Evolutionary conservation across 1,139 yeast species (phyloP).

Genomic region (Candida albicans): DNA sequence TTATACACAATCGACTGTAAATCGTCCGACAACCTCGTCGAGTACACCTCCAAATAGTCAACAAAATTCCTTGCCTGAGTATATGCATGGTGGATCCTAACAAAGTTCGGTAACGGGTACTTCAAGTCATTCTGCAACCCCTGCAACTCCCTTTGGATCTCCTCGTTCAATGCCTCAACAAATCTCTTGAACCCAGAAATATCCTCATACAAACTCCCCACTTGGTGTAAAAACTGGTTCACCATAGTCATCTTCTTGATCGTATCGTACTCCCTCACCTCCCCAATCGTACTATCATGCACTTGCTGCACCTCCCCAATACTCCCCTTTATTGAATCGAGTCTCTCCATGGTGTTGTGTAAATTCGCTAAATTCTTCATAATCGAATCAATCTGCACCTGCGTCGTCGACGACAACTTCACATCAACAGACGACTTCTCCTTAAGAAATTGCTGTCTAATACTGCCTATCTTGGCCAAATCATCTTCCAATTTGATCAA

Average conservation of each 20-base stretch:
- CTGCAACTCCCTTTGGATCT: slow-evolving; percentile 57
- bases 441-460: slow-evolving; percentile 60
- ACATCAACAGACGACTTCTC: slow-evolving; percentile 75
- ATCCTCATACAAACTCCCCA: slow-evolving; percentile 62
- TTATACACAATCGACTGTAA: slow-evolving; percentile 64
- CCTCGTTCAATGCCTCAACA: slow-evolving; percentile 47
- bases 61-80: slow-evolving; percentile 73
- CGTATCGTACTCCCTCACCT: slow-evolving; percentile 56
- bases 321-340: slow-evolving; percentile 52
- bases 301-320: slow-evolving; percentile 60
- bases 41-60: slow-evolving; percentile 65
- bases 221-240: slow-evolving; percentile 71
- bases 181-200: slow-evolving; percentile 58
- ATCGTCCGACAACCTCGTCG: slow-evolving; percentile 62
- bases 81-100: slow-evolving; percentile 67
- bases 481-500: slow-evolving; percentile 55
- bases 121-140: slow-evolving; percentile 49
- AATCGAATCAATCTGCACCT: slow-evolving; percentile 57
- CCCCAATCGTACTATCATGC: slow-evolving; percentile 51
- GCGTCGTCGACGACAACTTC: slow-evolving; percentile 64
- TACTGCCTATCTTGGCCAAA: slow-evolving; percentile 52
- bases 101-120: slow-evolving; percentile 58
- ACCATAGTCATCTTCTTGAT: slow-evolving; percentile 63
- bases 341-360: slow-evolving; percentile 36
- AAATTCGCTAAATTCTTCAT: slow-evolving; percentile 40